A percentile compares a stretch with the other conserved stretches of the same genome.
These are phyloP conservation scores for Mrakia frigida DNA, from an alignment of 768 basidiomycete genomes.

Conservation along the genomic window DNA sequence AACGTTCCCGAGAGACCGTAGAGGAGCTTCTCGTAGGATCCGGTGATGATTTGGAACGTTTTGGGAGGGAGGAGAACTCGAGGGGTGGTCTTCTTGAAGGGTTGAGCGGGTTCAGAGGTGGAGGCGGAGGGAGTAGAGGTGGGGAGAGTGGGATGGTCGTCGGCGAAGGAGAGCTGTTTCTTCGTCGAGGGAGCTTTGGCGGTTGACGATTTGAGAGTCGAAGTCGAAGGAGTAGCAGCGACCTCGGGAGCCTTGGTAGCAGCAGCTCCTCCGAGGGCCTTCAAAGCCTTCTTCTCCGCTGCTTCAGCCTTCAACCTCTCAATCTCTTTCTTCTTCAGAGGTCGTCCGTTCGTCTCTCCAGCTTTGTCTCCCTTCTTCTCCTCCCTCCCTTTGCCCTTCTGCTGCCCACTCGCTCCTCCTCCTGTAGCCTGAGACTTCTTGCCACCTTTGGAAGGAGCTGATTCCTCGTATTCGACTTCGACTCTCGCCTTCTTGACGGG, in stretches of 20 bases:
- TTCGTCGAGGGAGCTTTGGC: constrained; percentile 2
- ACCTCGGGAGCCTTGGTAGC: neutral
- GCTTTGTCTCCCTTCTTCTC: constrained; percentile 11
- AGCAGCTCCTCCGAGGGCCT: neutral
- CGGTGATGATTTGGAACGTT: constrained; percentile 80
- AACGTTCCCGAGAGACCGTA: constrained; percentile 74
- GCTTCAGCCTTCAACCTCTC: constrained; percentile 5
- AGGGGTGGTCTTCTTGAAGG: neutral
- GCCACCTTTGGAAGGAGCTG: constrained; percentile 20
- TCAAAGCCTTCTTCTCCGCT: neutral
- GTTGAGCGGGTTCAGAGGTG: neutral
- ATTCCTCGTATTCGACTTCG: constrained; percentile 31
- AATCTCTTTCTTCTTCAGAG: constrained; percentile 15
- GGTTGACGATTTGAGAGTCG: neutral
- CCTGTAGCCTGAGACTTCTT: constrained; percentile 1
- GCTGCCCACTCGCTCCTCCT: neutral
- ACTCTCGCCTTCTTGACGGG: constrained; percentile 30
- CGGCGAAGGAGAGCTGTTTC: constrained; percentile 28
- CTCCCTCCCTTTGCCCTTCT: neutral
- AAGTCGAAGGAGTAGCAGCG: neutral
- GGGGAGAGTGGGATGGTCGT: neutral
- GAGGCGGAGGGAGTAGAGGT: neutral
- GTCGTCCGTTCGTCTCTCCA: constrained; percentile 14
- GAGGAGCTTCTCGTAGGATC: constrained; percentile 92
- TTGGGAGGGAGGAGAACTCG: constrained; percentile 30